Evolutionary conservation across 2,329 filamentous ascomycete genomes (phyloP).

Genomic region (Arthrinium puccinioides): DNA sequence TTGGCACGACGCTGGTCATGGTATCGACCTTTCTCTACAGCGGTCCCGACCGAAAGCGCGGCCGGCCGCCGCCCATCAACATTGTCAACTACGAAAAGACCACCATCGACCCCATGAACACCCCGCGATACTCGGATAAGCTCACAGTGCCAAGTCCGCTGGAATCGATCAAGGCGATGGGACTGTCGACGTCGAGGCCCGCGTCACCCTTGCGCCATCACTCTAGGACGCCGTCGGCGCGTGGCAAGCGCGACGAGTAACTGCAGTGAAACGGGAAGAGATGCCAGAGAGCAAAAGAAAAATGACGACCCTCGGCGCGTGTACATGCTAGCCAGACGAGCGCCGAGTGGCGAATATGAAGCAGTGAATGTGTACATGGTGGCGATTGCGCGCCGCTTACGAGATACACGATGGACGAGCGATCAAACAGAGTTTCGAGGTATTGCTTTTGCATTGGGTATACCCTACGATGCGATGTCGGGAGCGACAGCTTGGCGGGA

Average conservation of each 20-base stretch:
- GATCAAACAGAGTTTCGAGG: too few relatives aligned
- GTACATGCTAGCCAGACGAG: too few relatives aligned
- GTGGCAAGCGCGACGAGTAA: slow-evolving; percentile 23
- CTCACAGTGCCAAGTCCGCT: slow-evolving; percentile 22
- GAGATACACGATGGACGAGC: too few relatives aligned
- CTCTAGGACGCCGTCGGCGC: slow-evolving; percentile 15
- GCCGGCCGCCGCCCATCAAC: slow-evolving; percentile 57
- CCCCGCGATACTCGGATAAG: slow-evolving; percentile 18
- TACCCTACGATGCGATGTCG: too few relatives aligned
- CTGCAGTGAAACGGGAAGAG: not conserved
- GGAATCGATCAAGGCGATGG: slow-evolving; percentile 18
- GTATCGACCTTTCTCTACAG: slow-evolving; percentile 82
- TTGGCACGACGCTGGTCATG: slow-evolving; percentile 74
- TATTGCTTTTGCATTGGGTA: too few relatives aligned
- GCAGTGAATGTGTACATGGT: too few relatives aligned
- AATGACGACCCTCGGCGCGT: too few relatives aligned
- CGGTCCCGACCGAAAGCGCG: slow-evolving; percentile 51
- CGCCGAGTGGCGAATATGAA: too few relatives aligned
- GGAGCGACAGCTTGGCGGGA: too few relatives aligned
- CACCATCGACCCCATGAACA: slow-evolving; percentile 39
- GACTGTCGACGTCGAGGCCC: slow-evolving; percentile 23
- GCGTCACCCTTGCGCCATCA: slow-evolving; percentile 23
- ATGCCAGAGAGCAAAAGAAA: too few relatives aligned
- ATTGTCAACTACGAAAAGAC: slow-evolving; percentile 75
- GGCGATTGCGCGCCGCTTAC: too few relatives aligned